phyloP scores from a whole-genome alignment of 345 rosid genomes.

The Bruguiera parviflora region DNA sequence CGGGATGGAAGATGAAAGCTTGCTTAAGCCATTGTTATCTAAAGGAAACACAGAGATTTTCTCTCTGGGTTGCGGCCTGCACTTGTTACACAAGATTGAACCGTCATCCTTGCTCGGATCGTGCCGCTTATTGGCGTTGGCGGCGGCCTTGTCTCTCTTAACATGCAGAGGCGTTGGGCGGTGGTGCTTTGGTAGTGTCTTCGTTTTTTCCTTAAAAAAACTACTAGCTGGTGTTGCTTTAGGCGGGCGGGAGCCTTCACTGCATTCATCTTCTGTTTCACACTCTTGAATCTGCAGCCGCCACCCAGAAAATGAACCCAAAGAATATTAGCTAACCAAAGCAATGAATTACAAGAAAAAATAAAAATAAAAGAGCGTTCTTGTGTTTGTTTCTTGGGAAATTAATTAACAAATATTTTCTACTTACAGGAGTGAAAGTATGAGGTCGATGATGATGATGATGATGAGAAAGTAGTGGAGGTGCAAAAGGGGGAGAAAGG shows the following conservation, averaged over 20 bases:
- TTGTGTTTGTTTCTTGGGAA: background rate
- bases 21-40: conserved; percentile 50
- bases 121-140: conserved; percentile 39
- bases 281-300: conserved; percentile 73
- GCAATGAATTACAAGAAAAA: background rate
- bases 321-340: background rate
- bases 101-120: conserved; percentile 24
- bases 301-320: background rate
- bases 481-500: conserved; percentile 35
- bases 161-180: conserved; percentile 58
- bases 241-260: background rate
- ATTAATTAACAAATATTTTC: background rate
- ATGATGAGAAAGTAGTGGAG: conserved; percentile 30
- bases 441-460: conserved; percentile 42
- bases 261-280: conserved; percentile 43
- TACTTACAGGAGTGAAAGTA: conserved; percentile 74
- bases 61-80: conserved; percentile 75
- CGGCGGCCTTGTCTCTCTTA: conserved; percentile 28
- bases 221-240: conserved; percentile 9
- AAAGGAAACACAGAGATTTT: conserved; percentile 79
- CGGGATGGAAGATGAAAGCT: conserved; percentile 45
- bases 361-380: background rate
- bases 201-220: conserved; percentile 2
- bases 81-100: conserved; percentile 74
- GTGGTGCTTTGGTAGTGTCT: conserved; percentile 35